These are phyloP conservation scores for Lichtheimia ramosa DNA, from an alignment of 371 early-diverging fungal species.

Conservation along the genomic window DNA sequence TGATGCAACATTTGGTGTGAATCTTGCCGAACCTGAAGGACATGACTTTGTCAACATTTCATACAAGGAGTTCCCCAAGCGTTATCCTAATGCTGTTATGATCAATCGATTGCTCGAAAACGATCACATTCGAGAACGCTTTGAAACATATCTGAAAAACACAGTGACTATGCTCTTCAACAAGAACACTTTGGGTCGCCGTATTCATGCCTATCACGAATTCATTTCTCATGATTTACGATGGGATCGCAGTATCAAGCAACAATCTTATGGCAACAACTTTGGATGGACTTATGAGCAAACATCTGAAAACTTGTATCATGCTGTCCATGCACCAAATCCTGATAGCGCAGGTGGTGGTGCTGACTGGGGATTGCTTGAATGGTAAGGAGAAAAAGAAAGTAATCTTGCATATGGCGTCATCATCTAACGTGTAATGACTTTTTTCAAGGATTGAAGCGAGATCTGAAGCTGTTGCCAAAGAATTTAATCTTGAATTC, in stretches of 20 bases:
- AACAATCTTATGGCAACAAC: constrained; percentile 54
- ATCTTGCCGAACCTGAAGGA: constrained; percentile 30
- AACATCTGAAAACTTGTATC: constrained; percentile 36
- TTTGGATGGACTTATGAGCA: constrained; percentile 52
- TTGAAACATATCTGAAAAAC: constrained; percentile 47
- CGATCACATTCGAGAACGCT: constrained; percentile 27
- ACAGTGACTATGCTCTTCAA: constrained; percentile 50
- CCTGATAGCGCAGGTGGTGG: constrained; percentile 14
- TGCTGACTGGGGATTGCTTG: constrained; percentile 49
- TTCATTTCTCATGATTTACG: constrained; percentile 49
- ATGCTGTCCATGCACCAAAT: constrained; percentile 37
- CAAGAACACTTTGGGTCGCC: constrained; percentile 41
- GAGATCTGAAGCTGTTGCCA: constrained; percentile 35
- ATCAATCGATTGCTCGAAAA: constrained; percentile 55
- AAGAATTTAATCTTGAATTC: constrained; percentile 44
- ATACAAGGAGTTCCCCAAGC: constrained; percentile 33
- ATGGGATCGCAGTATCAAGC: constrained; percentile 57
- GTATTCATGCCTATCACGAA: constrained; percentile 45
- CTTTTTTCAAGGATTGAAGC: constrained; percentile 21
- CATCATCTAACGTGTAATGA: background rate
- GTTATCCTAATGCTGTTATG: constrained; percentile 43
- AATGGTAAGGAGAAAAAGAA: constrained; percentile 24
- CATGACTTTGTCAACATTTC: constrained; percentile 30
- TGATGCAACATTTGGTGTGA: constrained; percentile 64
- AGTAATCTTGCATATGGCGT: background rate